Conservation (phyloP, 257 asterid genomes). For the Asclepias syriaca region DNA sequence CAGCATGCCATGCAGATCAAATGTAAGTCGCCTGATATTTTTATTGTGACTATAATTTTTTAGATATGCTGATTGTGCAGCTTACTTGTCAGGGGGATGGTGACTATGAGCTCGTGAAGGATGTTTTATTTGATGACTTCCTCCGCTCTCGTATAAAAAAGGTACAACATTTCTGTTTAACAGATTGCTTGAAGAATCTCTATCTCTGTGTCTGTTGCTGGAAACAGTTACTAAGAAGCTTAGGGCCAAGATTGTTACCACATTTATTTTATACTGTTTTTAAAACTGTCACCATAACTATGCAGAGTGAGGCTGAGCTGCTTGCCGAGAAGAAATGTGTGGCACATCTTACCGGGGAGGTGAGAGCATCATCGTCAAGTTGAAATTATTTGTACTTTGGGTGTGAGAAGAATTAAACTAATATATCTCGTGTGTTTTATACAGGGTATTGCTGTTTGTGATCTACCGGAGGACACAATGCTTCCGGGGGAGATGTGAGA, state of each 20-base stretch:
- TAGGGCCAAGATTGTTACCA: background rate
- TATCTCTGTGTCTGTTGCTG: background rate
- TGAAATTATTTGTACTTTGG: background rate
- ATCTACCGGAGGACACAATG: constrained; percentile 94
- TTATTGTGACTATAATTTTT: background rate
- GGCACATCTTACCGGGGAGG: constrained; percentile 98
- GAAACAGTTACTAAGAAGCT: background rate
- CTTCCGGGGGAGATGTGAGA: constrained; percentile 93
- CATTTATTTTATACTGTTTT: background rate
- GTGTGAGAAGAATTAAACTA: background rate
- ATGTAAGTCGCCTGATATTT: constrained; percentile 32
- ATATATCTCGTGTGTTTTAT: background rate
- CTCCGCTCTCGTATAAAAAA: constrained; percentile 74
- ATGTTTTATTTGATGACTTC: constrained; percentile 67
- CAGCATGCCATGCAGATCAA: constrained; percentile 98
- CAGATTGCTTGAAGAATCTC: background rate
- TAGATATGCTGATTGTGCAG: background rate
- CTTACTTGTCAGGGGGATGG: constrained; percentile 69
- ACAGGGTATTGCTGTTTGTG: constrained; percentile 89
- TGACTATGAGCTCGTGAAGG: constrained; percentile 84
- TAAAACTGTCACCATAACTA: background rate
- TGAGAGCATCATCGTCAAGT: constrained; percentile 13
- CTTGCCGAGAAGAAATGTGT: constrained; percentile 97
- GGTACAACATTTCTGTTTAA: constrained; percentile 27
- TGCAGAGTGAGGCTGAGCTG: constrained; percentile 92